phyloP scores from a whole-genome alignment of 306 rosid genomes.

The Acacia confusa region DNA sequence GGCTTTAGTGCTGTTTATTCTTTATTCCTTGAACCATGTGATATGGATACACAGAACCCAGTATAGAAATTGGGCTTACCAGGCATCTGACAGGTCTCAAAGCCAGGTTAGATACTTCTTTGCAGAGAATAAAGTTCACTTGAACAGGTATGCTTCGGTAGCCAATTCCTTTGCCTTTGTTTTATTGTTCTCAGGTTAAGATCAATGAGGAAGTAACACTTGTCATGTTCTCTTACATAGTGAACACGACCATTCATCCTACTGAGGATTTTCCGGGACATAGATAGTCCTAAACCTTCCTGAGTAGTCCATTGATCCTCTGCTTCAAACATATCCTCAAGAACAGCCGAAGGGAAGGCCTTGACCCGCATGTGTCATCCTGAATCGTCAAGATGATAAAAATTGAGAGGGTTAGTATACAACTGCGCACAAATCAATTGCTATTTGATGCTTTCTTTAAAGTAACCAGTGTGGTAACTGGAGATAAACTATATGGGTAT shows the following conservation, averaged over 20 bases:
- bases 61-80: slow-evolving; percentile 4
- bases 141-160: slow-evolving; percentile 30
- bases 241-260: slow-evolving; percentile 67
- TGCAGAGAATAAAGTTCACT: slow-evolving; percentile 19
- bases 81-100: slow-evolving; percentile 16
- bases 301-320: slow-evolving; percentile 62
- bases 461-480: slow-evolving; percentile 7
- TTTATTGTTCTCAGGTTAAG: slow-evolving; percentile 53
- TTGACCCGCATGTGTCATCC: slow-evolving; percentile 73
- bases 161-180: slow-evolving; percentile 35
- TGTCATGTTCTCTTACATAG: slow-evolving; percentile 59
- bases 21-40: not conserved
- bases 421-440: not conserved
- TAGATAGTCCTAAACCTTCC: slow-evolving; percentile 68
- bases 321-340: slow-evolving; percentile 63
- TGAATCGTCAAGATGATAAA: slow-evolving; percentile 37
- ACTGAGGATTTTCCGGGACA: slow-evolving; percentile 71
- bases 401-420: not conserved
- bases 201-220: slow-evolving; percentile 68
- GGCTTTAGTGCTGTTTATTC: not conserved
- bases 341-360: slow-evolving; percentile 65
- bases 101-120: slow-evolving; percentile 19
- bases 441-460: not conserved
- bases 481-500: not conserved
- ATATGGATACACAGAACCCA: not conserved